Conservation (phyloP, 2,329 filamentous ascomycete genomes). For the Cladophialophora bantiana region DNA sequence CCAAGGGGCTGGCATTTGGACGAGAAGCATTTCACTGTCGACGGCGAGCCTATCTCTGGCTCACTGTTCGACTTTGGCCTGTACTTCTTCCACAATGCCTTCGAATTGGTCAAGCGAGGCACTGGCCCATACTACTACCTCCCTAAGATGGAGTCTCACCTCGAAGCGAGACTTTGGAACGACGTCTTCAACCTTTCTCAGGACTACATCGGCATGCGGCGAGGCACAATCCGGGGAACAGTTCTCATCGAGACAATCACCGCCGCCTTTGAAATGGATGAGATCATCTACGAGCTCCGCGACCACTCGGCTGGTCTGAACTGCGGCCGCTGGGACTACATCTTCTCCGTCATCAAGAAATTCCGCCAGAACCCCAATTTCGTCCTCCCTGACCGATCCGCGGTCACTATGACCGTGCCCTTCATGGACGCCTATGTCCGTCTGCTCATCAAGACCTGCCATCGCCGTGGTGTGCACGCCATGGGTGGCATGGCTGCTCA, state of each 20-base stretch:
- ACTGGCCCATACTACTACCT: slow-evolving; percentile 97
- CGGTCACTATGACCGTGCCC: slow-evolving; percentile 95
- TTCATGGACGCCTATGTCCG: slow-evolving; percentile 99
- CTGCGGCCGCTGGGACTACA: slow-evolving; percentile 99
- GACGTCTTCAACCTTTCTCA: slow-evolving; percentile 96
- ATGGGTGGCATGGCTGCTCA: slow-evolving; percentile 99
- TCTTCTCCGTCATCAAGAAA: slow-evolving; percentile 99
- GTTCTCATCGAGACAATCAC: slow-evolving; percentile 98
- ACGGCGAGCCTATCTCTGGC: slow-evolving; percentile 92
- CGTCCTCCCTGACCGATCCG: slow-evolving; percentile 86
- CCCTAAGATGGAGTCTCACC: slow-evolving; percentile 96
- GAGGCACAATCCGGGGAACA: slow-evolving; percentile 92
- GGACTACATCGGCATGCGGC: slow-evolving; percentile 86
- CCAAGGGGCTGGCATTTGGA: slow-evolving; percentile 97
- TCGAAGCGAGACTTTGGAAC: slow-evolving; percentile 97
- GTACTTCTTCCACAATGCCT: slow-evolving; percentile 98
- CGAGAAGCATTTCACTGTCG: slow-evolving; percentile 96
- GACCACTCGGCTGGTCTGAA: slow-evolving; percentile 96
- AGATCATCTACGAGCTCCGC: slow-evolving; percentile 99
- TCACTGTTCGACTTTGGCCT: slow-evolving; percentile 96
- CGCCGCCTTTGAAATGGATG: slow-evolving; percentile 99
- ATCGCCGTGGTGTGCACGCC: slow-evolving; percentile 94
- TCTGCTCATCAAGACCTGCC: slow-evolving; percentile 97
- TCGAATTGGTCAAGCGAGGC: slow-evolving; percentile 82
- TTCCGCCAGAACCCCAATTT: slow-evolving; percentile 95